A percentile compares a stretch with the other conserved stretches of the same genome.
phyloP scores from a whole-genome alignment of 352 stramenopile genomes.

The Phytophthora ohioensis region DNA sequence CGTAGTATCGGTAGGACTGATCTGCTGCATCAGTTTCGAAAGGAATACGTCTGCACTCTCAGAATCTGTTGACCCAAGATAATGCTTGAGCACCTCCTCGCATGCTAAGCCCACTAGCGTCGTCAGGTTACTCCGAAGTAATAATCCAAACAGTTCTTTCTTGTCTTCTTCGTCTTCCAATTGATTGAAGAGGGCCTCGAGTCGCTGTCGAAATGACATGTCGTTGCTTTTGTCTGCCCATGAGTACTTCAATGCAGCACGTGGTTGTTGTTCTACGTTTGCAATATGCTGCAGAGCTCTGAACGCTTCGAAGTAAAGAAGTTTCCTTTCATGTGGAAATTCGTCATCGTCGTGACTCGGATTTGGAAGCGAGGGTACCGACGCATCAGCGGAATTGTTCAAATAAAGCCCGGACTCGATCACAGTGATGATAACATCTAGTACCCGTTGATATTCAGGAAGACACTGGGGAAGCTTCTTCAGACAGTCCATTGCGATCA shows the following conservation, averaged over 20 bases:
- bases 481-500: conserved; percentile 79
- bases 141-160: conserved; percentile 44
- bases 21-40: conserved; percentile 45
- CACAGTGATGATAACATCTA: conserved; percentile 61
- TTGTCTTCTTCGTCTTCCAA: conserved; percentile 45
- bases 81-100: conserved; percentile 47
- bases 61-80: conserved; percentile 31
- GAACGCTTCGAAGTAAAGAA: conserved; percentile 67
- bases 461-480: conserved; percentile 62
- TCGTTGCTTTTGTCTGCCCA: conserved; percentile 28
- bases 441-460: conserved; percentile 67
- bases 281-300: conserved; percentile 20
- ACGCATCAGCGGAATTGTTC: conserved; percentile 6
- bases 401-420: conserved; percentile 63
- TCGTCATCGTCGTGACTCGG: conserved; percentile 13
- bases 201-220: conserved; percentile 34
- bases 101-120: conserved; percentile 39
- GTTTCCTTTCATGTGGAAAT: conserved; percentile 9
- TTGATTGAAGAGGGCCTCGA: conserved; percentile 41
- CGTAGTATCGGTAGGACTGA: conserved; percentile 25
- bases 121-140: conserved; percentile 49
- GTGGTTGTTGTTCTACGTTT: conserved; percentile 2
- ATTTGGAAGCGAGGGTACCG: conserved; percentile 6
- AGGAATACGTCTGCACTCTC: conserved; percentile 47
- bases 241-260: conserved; percentile 18